A percentile compares a stretch with the other conserved stretches of the same genome.
Evolutionary conservation across 2,329 filamentous ascomycete species (phyloP).

Genomic region (Bisporella sp.): DNA sequence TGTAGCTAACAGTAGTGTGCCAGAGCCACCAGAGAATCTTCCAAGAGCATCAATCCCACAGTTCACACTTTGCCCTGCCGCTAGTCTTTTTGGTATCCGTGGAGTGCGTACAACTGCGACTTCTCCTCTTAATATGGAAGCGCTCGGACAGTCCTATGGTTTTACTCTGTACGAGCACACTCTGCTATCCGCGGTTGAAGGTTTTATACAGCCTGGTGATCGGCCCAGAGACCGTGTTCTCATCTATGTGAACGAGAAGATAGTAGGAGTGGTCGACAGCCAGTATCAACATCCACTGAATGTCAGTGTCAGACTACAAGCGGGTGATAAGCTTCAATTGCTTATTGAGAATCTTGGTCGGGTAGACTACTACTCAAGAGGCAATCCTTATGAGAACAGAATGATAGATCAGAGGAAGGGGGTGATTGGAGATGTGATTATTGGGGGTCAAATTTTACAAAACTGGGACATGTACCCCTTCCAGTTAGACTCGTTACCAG

Average conservation of each 20-base stretch:
- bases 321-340: slow-evolving; percentile 35
- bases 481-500: slow-evolving; percentile 25
- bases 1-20: slow-evolving; percentile 19
- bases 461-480: slow-evolving; percentile 36
- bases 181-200: slow-evolving; percentile 20
- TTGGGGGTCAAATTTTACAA: slow-evolving; percentile 27
- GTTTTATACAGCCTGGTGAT: slow-evolving; percentile 35
- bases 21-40: slow-evolving; percentile 28
- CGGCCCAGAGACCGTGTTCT: slow-evolving; percentile 38
- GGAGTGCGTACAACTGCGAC: slow-evolving; percentile 17
- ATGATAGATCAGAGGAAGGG: slow-evolving; percentile 40
- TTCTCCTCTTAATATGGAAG: slow-evolving; percentile 38
- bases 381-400: no score
- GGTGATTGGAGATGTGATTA: slow-evolving; percentile 35
- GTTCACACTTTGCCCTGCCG: slow-evolving; percentile 32
- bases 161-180: slow-evolving; percentile 37
- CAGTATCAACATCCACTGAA: slow-evolving; percentile 33
- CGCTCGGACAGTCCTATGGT: slow-evolving; percentile 37
- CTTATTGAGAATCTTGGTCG: slow-evolving; percentile 45
- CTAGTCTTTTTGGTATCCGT: slow-evolving; percentile 32
- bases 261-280: slow-evolving; percentile 39
- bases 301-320: slow-evolving; percentile 31
- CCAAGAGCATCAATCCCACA: slow-evolving; percentile 21
- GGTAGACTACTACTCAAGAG: slow-evolving; percentile 33
- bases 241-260: slow-evolving; percentile 38